Base-by-base conservation (phyloP, 2,329 filamentous ascomycete species). In the Calonectria ilicicola region DNA sequence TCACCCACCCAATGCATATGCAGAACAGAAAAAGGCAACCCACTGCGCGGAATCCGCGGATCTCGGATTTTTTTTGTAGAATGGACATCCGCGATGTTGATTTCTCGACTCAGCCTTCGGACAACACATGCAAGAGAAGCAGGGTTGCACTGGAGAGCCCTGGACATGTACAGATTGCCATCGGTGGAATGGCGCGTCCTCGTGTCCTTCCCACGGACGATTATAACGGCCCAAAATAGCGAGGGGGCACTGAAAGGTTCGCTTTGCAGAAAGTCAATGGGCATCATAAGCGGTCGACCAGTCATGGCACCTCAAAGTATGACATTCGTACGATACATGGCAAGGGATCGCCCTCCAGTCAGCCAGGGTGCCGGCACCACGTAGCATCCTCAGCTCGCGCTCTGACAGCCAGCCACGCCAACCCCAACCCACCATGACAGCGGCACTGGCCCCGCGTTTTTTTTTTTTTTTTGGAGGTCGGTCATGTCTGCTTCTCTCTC, bases 351-450 rank as follows among this genome's bases (percentile, higher is more conserved):
- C 56, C 51, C 17, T 21, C 29, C 35, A 21, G 42, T 14, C 23
- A 27, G 29, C 46, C 32, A 12, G 53, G 40, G 58, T 64, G 46
- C 21, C 32, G n/a, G 32, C 51, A 63, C 42, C 44, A 68, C 65
- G 66, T 64, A 69, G 46, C 60, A 62, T 42, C 35, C 32, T 51
- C 53, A 66, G 69, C 21, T 35, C 38, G 46, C 64, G 53, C 64
- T 64, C 47, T 67, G 46, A 67, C 56, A 72, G 65, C 40, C 65
- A 49, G 58, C 58, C 69, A 64, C 29, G 23, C 47, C 40, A 51
- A 32, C 67, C 47, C 58, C 49, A 58, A 56, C 42, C 58, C 42
- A 71, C 56, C 23, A 58, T 64, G 64, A 65, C 51, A 70, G 26
- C 42, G 23, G 67, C 69, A 67, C 56, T 67, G 38, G 64, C 56